phyloP scores from a whole-genome alignment of 2,329 filamentous ascomycete genomes.

The Neospermospora avenae region DNA sequence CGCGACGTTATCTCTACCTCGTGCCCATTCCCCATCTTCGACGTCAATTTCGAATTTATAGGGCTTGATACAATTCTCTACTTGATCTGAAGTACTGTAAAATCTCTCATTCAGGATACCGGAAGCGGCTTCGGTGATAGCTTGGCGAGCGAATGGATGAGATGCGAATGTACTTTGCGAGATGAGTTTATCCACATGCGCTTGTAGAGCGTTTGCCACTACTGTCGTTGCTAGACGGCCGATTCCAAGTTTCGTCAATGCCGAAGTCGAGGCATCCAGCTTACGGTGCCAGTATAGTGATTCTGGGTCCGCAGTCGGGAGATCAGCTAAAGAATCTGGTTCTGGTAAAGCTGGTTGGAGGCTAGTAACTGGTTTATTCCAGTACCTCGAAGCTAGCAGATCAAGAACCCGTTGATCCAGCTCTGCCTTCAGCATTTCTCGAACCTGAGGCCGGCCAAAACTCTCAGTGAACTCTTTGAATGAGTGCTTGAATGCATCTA shows the following conservation, averaged over 20 bases:
- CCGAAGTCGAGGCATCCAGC: conserved; percentile 85
- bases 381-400: conserved; percentile 87
- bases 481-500: conserved; percentile 95
- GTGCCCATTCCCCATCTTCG: conserved; percentile 82
- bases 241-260: conserved; percentile 90
- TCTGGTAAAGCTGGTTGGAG: conserved; percentile 65
- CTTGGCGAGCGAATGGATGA: conserved; percentile 87
- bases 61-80: conserved; percentile 98
- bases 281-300: conserved; percentile 92
- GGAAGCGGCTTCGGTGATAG: conserved; percentile 88
- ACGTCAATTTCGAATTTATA: conserved; percentile 98
- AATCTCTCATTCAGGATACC: conserved; percentile 91
- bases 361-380: conserved; percentile 93
- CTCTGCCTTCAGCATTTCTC: conserved; percentile 84
- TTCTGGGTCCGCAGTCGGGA: conserved; percentile 81
- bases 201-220: conserved; percentile 82
- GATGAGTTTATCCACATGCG: conserved; percentile 76
- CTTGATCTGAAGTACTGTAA: conserved; percentile 95
- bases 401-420: conserved; percentile 94
- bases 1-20: conserved; percentile 79
- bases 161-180: conserved; percentile 77
- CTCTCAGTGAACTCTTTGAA: conserved; percentile 91
- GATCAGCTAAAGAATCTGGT: conserved; percentile 67
- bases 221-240: conserved; percentile 90
- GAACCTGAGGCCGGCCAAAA: conserved; percentile 87